phyloP scores from a whole-genome alignment of 768 basidiomycete species.

The Mycena leptocephala region DNA sequence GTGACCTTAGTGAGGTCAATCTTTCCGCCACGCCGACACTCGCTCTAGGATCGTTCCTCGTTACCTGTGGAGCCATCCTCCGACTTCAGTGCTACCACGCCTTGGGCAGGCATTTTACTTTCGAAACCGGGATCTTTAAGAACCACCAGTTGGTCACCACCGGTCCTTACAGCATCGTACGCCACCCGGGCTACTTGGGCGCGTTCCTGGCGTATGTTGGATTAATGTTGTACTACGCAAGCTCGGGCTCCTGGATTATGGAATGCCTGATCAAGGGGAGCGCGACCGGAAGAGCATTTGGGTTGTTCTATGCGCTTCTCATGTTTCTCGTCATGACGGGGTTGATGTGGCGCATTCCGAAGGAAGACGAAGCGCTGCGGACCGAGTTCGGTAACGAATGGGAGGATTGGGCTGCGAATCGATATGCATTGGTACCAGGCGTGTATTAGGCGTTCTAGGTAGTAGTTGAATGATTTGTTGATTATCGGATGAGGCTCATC shows the following conservation, averaged over 20 bases:
- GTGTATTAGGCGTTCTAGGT: conserved; percentile 39
- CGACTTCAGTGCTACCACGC: conserved; percentile 31
- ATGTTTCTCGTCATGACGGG: conserved; percentile 31
- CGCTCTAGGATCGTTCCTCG: conserved; percentile 16
- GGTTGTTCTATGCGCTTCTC: conserved; percentile 21
- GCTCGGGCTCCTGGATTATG: conserved; percentile 49
- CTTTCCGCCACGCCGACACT: conserved; percentile 18
- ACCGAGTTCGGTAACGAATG: conserved; percentile 51
- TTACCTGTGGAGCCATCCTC: conserved; percentile 18
- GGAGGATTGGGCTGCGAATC: conserved; percentile 45
- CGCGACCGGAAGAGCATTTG: conserved; percentile 37
- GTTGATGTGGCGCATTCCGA: conserved; percentile 38
- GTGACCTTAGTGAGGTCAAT: not conserved
- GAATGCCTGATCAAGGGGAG: conserved; percentile 50
- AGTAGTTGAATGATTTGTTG: not conserved
- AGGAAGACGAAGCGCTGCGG: conserved; percentile 51
- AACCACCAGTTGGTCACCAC: conserved; percentile 38
- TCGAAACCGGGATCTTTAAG: conserved; percentile 33
- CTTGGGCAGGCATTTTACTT: conserved; percentile 31
- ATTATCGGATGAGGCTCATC: conserved; percentile 24
- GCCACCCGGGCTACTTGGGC: conserved; percentile 53
- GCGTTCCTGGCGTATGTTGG: conserved; percentile 45
- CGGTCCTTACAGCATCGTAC: conserved; percentile 51
- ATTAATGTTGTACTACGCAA: conserved; percentile 48
- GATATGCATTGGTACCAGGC: conserved; percentile 50